A percentile compares a stretch with the other conserved stretches of the same genome.
Evolutionary conservation across 164 flowering plant genomes (phyloP).

Genomic region (Malania oleifera): DNA sequence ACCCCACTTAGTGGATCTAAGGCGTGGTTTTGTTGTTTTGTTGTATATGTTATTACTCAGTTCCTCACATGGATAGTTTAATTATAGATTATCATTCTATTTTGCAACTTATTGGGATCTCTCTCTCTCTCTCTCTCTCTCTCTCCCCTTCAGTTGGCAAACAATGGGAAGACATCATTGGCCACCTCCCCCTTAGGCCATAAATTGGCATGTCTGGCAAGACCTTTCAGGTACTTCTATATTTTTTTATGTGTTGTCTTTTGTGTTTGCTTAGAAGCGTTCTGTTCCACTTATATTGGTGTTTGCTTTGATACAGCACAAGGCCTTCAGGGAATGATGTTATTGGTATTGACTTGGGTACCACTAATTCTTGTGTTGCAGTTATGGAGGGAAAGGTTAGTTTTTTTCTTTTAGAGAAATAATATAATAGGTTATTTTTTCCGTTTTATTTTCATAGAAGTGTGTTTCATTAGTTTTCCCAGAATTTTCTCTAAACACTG

Average conservation of each 20-base stretch:
- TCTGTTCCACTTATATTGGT: not conserved
- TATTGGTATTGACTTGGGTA: conserved; percentile 69
- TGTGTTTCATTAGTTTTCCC: no score
- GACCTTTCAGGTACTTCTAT: conserved; percentile 16
- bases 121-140: not conserved
- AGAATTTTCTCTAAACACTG: not conserved
- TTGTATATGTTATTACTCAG: no score
- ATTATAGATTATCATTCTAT: no score
- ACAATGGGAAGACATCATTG: conserved; percentile 7
- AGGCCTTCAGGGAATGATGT: conserved; percentile 55
- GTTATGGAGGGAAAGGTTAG: conserved; percentile 70
- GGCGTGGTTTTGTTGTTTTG: no score
- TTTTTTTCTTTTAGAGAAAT: not conserved
- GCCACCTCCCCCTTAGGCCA: conserved; percentile 8
- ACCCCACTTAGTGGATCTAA: no score
- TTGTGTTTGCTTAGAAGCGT: not conserved
- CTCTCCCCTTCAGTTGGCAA: conserved; percentile 9
- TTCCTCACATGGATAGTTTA: no score
- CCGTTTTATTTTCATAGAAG: not conserved
- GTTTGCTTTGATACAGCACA: conserved; percentile 28
- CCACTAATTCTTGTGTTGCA: conserved; percentile 63
- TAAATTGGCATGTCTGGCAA: not conserved
- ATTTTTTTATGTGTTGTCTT: no score
- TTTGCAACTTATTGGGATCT: no score
- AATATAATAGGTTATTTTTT: not conserved